These are phyloP conservation scores for Coccinonectria pachysandricola DNA, from an alignment of 2,329 filamentous ascomycete genomes.

Conservation along the genomic window DNA sequence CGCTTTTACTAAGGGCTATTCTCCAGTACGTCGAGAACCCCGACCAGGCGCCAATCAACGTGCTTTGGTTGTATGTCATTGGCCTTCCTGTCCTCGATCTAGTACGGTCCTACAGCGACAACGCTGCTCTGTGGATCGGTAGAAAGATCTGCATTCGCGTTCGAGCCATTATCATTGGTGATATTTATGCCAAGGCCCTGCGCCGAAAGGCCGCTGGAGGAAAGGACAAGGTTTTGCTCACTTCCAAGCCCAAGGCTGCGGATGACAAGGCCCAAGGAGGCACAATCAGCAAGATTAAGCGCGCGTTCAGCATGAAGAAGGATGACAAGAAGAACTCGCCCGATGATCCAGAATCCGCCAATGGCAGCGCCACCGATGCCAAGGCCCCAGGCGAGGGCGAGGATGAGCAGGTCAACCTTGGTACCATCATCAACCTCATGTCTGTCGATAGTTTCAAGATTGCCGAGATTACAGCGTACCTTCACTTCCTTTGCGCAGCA, in stretches of 20 bases:
- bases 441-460: constrained; percentile 99
- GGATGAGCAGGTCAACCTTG: constrained; percentile 77
- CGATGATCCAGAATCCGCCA: constrained; percentile 24
- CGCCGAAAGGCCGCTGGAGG: constrained; percentile 79
- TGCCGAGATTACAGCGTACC: constrained; percentile 83
- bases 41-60: constrained; percentile 63
- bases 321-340: constrained; percentile 33
- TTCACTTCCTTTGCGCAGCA: constrained; percentile 90
- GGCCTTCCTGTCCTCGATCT: constrained; percentile 76
- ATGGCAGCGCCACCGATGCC: constrained; percentile 25
- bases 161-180: constrained; percentile 89
- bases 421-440: constrained; percentile 99
- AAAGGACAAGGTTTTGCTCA: constrained; percentile 62
- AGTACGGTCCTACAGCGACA: constrained; percentile 71
- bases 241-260: constrained; percentile 28
- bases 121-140: constrained; percentile 84
- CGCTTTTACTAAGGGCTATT: constrained; percentile 80
- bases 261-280: constrained; percentile 27
- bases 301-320: constrained; percentile 51
- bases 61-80: constrained; percentile 93
- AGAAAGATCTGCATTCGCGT: constrained; percentile 89
- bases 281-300: constrained; percentile 40
- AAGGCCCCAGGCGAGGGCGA: constrained; percentile 25
- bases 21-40: constrained; percentile 89
- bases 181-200: constrained; percentile 93